These are phyloP conservation scores for Potentilla sterilis DNA, from an alignment of 306 rosid species.

Conservation along the genomic window DNA sequence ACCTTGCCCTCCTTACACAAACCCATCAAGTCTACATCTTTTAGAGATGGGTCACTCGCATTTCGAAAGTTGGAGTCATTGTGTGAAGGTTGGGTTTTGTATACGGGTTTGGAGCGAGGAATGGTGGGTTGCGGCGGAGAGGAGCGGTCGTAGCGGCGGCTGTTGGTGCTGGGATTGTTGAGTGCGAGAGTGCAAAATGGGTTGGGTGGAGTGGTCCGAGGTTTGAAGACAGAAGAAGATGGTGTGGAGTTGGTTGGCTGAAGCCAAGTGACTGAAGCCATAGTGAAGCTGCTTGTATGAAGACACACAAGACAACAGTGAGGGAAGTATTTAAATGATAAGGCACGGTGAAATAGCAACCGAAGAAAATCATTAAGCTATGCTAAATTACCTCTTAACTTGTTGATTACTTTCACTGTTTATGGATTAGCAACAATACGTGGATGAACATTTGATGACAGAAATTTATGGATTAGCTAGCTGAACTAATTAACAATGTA, in stretches of 20 bases:
- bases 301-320: no score
- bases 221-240: constrained; percentile 31
- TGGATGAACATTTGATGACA: no score
- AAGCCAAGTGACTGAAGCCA: constrained; percentile 44
- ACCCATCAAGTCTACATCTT: constrained; percentile 43
- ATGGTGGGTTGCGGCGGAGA: constrained; percentile 9
- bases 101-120: constrained; percentile 19
- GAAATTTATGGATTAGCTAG: no score
- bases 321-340: no score
- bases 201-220: constrained; percentile 7
- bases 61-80: constrained; percentile 18
- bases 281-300: constrained; percentile 11
- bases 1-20: constrained; percentile 65
- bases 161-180: constrained; percentile 17
- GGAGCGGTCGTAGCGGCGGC: constrained; percentile 35
- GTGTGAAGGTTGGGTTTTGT: constrained; percentile 29
- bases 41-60: constrained; percentile 20
- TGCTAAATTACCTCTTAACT: no score
- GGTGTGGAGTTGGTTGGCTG: constrained; percentile 31
- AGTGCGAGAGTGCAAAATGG: constrained; percentile 29
- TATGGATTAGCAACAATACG: no score
- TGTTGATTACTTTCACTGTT: no score
- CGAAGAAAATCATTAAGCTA: no score
- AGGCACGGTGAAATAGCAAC: no score
- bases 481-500: no score